Base-by-base conservation (phyloP, 768 basidiomycete genomes). In the Trametopsis cervina region DNA sequence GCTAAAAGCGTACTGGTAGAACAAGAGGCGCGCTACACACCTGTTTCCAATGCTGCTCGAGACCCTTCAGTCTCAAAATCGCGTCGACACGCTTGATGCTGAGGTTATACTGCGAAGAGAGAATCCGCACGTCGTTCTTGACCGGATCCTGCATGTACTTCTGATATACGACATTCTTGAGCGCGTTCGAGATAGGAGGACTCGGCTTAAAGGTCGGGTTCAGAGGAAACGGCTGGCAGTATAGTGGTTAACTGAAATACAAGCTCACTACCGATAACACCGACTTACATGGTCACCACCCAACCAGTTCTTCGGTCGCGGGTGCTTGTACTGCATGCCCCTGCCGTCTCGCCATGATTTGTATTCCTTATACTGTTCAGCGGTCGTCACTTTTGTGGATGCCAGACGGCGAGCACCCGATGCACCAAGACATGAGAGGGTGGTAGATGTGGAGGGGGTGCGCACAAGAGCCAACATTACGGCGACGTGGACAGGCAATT, bases 141-240 rank as follows among this genome's bases (percentile, higher is more conserved):
- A 70, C 51, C 0, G 84, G 85, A 54, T 86, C 67, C n/a, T 45
- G 35, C 69, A 85, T 76, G 63, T 77, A 87, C 20, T 73, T 66
- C 4, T 66, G 52, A 63, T 83, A 93, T 33, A 94, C 76, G 17
- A 61, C 61, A 1, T 72, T 68, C 37, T 81, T 75, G 35, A 77
- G 62, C 5, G 56, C 60, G 54, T 91, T 78, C 1, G 89, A 85
- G 40, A 89, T 67, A 4, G 91, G 90, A 4, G 78, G 64, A 10
- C 85, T 86, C 4, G 92, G 91, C 55, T 76, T 78, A 67, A 93
- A 95, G 1, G 85, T 80, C 4, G 80, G 80, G 59, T 95, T 94
- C 66, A 88, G 70, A 11, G 89, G 88, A 62, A 93, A 93, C 0
- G 89, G 90, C 89, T 93, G 49, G 2, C n/a, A 15, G 42, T 25